Percentiles rank a stretch among this genome's conserved stretches.
These are phyloP conservation scores for Sherardia arvensis DNA, from an alignment of 257 asterid species.

Conservation along the genomic window DNA sequence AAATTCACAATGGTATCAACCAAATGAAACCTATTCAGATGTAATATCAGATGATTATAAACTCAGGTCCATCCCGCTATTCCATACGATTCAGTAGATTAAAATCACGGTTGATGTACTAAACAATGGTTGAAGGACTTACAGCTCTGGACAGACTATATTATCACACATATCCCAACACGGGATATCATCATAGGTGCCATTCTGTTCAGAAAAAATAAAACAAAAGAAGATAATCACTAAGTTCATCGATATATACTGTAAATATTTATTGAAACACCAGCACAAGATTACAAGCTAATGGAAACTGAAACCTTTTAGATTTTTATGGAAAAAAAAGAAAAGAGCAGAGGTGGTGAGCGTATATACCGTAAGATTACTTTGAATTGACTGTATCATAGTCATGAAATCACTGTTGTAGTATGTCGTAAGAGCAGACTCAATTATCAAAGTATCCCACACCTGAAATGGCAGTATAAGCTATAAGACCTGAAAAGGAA, in stretches of 20 bases:
- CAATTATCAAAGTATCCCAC: conserved; percentile 87
- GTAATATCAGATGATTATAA: background rate
- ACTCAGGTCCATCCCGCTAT: background rate
- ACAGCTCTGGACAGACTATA: conserved; percentile 77
- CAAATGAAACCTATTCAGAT: background rate
- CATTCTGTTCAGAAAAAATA: conserved; percentile 28
- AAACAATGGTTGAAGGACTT: background rate
- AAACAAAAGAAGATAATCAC: too few species aligned
- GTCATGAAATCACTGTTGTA: conserved; percentile 40
- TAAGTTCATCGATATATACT: background rate
- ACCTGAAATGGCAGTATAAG: conserved; percentile 40
- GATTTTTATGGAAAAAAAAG: too few species aligned
- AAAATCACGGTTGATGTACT: background rate
- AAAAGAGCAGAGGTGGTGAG: conserved; percentile 8
- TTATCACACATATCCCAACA: conserved; percentile 46
- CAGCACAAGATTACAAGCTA: background rate
- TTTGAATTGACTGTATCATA: conserved; percentile 73
- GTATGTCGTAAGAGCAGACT: conserved; percentile 69
- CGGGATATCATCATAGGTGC: conserved; percentile 28
- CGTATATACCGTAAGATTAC: conserved; percentile 55
- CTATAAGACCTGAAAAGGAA: background rate
- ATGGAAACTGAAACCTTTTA: too few species aligned
- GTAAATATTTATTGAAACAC: background rate
- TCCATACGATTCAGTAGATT: background rate
- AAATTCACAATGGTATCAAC: background rate